Percentiles rank a stretch among this genome's conserved stretches.
phyloP scores from a whole-genome alignment of 1,284 basidiomycete genomes.

The Ustilago xerochloae region DNA sequence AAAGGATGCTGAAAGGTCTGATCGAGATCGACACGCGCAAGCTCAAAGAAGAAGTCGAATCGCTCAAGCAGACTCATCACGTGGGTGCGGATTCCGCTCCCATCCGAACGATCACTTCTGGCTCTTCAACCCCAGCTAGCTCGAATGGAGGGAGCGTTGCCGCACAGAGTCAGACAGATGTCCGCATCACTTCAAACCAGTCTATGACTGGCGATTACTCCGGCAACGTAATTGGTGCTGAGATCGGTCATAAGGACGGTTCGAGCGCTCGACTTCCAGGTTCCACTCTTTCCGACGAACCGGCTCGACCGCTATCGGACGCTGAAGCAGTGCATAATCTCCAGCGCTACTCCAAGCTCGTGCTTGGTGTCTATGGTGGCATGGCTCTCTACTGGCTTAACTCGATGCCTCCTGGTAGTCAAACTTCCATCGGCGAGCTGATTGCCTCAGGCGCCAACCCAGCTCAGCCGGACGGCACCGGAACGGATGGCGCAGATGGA shows the following conservation, averaged over 20 bases:
- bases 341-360: conserved; percentile 57
- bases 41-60: conserved; percentile 35
- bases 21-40: conserved; percentile 40
- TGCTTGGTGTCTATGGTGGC: conserved; percentile 61
- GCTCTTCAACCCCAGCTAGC: not conserved
- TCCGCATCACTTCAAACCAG: conserved; percentile 55
- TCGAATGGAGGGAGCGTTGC: not conserved
- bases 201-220: conserved; percentile 29
- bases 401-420: conserved; percentile 28
- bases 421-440: not conserved
- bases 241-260: conserved; percentile 47
- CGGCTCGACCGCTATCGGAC: conserved; percentile 36
- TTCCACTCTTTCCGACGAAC: conserved; percentile 23
- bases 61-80: conserved; percentile 28
- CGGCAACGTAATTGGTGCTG: conserved; percentile 59
- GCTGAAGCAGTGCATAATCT: conserved; percentile 52
- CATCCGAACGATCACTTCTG: conserved; percentile 4
- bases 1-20: conserved; percentile 45
- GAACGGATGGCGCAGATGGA: not conserved
- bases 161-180: conserved; percentile 13
- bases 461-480: not conserved
- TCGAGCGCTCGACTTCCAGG: conserved; percentile 20
- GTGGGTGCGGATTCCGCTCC: conserved; percentile 19
- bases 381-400: conserved; percentile 59
- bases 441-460: not conserved